A percentile compares a stretch with the other conserved stretches of the same genome.
phyloP scores from a whole-genome alignment of 2,329 filamentous ascomycete species.

The Hypoxylon rubiginosum region DNA sequence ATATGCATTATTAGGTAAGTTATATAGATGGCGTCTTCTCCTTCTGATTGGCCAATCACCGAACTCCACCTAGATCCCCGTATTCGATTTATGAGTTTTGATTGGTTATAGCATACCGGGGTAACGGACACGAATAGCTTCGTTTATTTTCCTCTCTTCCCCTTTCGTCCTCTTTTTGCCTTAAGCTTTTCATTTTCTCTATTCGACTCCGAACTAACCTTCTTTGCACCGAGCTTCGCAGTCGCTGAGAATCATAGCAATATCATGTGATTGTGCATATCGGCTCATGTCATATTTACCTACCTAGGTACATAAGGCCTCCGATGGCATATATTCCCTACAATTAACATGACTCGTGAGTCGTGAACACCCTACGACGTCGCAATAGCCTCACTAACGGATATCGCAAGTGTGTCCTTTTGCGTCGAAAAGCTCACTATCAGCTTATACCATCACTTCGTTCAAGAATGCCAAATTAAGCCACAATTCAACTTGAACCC shows the following conservation, averaged over 20 bases:
- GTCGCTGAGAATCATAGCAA: neutral
- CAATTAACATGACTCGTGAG: neutral
- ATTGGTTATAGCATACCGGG: constrained; percentile 26
- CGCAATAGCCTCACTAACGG: neutral
- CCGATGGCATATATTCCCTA: neutral
- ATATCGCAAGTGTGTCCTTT: neutral
- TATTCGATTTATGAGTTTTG: constrained; percentile 4
- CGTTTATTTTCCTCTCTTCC: constrained; percentile 8
- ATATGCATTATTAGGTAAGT: constrained; percentile 26
- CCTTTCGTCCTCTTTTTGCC: constrained; percentile 5
- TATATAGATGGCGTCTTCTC: constrained; percentile 4
- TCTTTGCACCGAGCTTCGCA: neutral
- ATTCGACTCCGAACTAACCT: neutral
- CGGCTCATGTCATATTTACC: neutral
- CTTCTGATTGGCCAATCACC: constrained; percentile 26
- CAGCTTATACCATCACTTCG: neutral
- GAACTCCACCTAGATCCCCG: constrained; percentile 6
- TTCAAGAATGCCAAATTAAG: too few relatives aligned
- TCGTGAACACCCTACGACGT: neutral
- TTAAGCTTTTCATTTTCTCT: neutral
- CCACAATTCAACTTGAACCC: neutral
- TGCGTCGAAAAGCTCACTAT: neutral
- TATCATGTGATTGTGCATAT: neutral
- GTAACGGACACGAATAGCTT: constrained; percentile 9
- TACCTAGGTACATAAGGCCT: neutral